Evolutionary conservation across 805 yeast species (phyloP).

Genomic region (Saccharomycopsis fibuligera): DNA sequence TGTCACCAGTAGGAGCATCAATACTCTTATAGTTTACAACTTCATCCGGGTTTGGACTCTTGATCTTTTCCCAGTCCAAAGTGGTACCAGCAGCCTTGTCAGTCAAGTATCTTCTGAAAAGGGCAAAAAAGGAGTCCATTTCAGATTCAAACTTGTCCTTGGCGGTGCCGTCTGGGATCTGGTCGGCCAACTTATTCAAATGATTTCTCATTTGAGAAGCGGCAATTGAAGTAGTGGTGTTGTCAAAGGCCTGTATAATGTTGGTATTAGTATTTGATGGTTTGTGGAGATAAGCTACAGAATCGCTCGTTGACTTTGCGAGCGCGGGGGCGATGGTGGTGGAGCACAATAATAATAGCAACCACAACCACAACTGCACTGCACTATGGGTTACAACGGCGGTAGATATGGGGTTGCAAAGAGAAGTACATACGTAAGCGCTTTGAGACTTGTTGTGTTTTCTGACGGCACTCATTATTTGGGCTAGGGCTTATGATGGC

Average conservation of each 20-base stretch:
- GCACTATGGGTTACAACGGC: no score
- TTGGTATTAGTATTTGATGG: constrained; percentile 1
- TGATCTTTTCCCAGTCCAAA: constrained; percentile 91
- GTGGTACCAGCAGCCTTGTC: constrained; percentile 84
- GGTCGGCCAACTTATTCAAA: constrained; percentile 80
- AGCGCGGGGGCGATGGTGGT: neutral
- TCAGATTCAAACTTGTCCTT: constrained; percentile 71
- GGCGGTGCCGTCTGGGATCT: constrained; percentile 43
- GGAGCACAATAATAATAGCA: neutral
- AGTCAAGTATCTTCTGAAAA: constrained; percentile 85
- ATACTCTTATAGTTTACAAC: constrained; percentile 72
- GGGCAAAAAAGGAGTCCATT: constrained; percentile 90
- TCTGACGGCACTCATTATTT: constrained; percentile 26
- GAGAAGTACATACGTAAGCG: constrained; percentile 46
- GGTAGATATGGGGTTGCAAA: no score
- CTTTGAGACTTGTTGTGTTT: constrained; percentile 69
- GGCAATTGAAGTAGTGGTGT: constrained; percentile 89
- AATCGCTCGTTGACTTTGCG: neutral
- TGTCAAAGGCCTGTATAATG: constrained; percentile 69
- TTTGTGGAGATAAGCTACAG: neutral
- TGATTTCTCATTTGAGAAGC: constrained; percentile 98
- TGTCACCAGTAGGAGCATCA: constrained; percentile 33
- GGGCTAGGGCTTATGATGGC: neutral
- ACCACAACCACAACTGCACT: neutral
- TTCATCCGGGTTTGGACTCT: constrained; percentile 84